Percentiles rank a stretch among this genome's conserved stretches.
These are phyloP conservation scores for Plasmodium gonderi DNA, from an alignment of 169 alveolate genomes.

Conservation along the genomic window DNA sequence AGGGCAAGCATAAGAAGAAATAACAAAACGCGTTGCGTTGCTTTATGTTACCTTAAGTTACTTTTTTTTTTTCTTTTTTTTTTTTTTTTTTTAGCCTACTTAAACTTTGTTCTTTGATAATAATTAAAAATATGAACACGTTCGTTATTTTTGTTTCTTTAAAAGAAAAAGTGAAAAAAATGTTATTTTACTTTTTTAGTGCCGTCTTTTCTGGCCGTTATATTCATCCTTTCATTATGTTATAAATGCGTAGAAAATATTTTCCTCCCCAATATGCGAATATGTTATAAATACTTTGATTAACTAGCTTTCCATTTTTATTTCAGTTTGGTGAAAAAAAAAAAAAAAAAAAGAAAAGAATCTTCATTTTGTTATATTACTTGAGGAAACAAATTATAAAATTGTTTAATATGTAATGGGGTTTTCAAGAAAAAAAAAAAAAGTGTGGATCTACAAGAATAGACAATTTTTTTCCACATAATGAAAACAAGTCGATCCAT, in stretches of 20 bases:
- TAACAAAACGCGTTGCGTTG: background rate
- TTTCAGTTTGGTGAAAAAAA: background rate
- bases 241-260: too few relatives aligned
- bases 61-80: too few relatives aligned
- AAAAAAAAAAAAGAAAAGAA: background rate
- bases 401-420: background rate
- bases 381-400: background rate
- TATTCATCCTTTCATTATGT: background rate
- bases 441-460: background rate
- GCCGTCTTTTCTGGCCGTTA: background rate
- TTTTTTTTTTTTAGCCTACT: background rate
- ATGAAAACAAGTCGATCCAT: background rate
- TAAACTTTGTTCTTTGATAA: slow-evolving; percentile 1
- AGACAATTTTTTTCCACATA: background rate
- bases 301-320: background rate
- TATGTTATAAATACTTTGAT: background rate
- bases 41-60: too few relatives aligned
- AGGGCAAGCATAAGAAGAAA: background rate
- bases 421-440: background rate
- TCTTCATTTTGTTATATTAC: background rate
- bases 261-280: background rate
- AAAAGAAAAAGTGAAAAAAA: too few relatives aligned
- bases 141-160: background rate
- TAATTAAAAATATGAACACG: background rate
- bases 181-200: too few relatives aligned